phyloP scores from a whole-genome alignment of 1,139 yeast species.

The Suhomyces wounanorum region DNA sequence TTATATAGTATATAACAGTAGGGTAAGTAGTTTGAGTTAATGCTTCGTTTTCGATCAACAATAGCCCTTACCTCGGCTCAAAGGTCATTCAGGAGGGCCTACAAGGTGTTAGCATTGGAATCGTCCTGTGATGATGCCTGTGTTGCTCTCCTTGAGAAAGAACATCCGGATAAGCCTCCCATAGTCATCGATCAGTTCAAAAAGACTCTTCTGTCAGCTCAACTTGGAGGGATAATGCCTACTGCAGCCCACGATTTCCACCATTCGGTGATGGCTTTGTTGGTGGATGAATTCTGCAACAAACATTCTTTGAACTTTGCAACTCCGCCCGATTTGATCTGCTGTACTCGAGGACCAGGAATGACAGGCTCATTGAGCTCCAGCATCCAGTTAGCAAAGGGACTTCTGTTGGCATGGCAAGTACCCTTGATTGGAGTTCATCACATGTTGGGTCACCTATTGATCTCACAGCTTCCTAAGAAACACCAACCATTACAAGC shows the following conservation, averaged over 20 bases:
- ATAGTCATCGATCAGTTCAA: constrained; percentile 60
- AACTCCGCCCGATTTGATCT: constrained; percentile 68
- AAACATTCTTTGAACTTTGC: constrained; percentile 26
- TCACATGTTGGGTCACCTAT: constrained; percentile 92
- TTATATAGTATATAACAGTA: too few relatives aligned
- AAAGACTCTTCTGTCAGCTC: constrained; percentile 63
- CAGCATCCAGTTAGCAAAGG: constrained; percentile 84
- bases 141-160: constrained; percentile 70
- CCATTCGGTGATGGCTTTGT: constrained; percentile 52
- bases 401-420: constrained; percentile 74
- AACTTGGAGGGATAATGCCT: constrained; percentile 86
- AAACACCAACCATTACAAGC: constrained; percentile 32
- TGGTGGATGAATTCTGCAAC: constrained; percentile 29
- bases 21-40: neutral
- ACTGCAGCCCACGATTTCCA: constrained; percentile 83
- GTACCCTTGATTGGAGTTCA: constrained; percentile 87
- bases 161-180: constrained; percentile 39
- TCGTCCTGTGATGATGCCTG: constrained; percentile 96
- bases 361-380: constrained; percentile 88
- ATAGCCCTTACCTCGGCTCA: neutral
- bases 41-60: neutral
- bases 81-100: constrained; percentile 22
- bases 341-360: constrained; percentile 97
- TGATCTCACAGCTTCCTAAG: constrained; percentile 61
- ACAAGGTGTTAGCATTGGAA: constrained; percentile 81